Conservation (phyloP, 108 stramenopile species). For the Nitzschia sp. region DNA sequence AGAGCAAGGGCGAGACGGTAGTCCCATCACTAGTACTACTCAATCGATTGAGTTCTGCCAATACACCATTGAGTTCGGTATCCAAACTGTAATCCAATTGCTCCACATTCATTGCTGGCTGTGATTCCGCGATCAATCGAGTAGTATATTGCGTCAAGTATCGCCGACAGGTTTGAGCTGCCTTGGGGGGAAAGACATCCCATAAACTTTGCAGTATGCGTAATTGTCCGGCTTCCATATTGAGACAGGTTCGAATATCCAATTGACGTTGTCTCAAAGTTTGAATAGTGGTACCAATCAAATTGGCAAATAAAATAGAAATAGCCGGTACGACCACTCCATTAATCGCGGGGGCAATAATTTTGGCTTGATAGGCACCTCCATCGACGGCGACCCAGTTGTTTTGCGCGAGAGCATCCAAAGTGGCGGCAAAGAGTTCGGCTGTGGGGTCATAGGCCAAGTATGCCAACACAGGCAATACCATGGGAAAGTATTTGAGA, state of each 20-base stretch:
- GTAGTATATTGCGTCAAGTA: conserved; percentile 64
- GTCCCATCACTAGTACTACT: not conserved
- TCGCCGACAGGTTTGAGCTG: conserved; percentile 31
- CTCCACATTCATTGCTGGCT: conserved; percentile 37
- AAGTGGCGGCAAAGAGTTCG: conserved; percentile 2
- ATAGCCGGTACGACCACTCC: conserved; percentile 45
- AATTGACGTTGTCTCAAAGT: conserved; percentile 52
- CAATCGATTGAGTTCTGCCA: conserved; percentile 42
- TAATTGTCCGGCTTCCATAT: conserved; percentile 70
- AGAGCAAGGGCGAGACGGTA: not conserved
- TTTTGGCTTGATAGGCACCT: conserved; percentile 67
- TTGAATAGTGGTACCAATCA: conserved; percentile 34
- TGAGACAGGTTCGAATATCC: conserved; percentile 58
- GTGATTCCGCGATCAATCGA: conserved; percentile 62
- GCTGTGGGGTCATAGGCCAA: conserved; percentile 40
- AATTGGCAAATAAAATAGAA: conserved; percentile 43
- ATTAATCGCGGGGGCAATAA: conserved; percentile 45
- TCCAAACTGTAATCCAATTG: conserved; percentile 51
- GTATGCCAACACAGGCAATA: conserved; percentile 46
- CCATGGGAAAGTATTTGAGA: conserved; percentile 24
- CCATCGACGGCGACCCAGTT: conserved; percentile 79
- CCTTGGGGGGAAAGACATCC: conserved; percentile 41
- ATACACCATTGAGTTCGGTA: conserved; percentile 65
- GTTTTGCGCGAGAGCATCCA: conserved; percentile 29
- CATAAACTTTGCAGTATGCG: conserved; percentile 52